These are phyloP conservation scores for Metroxylon sagu DNA, from an alignment of 176 grass and related monocot genomes.

Conservation along the genomic window DNA sequence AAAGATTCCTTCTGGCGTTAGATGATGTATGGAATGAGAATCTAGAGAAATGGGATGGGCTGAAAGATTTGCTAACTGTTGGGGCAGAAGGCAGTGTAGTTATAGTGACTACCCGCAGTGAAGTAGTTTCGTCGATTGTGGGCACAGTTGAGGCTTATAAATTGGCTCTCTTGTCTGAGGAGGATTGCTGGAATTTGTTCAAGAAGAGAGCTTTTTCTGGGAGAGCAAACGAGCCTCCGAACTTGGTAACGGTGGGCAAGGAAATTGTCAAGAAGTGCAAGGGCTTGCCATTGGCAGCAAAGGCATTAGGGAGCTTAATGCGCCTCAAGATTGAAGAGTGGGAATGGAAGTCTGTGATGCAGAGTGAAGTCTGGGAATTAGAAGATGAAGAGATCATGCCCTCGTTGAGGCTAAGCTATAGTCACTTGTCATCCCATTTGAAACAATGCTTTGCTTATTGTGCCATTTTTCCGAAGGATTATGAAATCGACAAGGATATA, in stretches of 20 bases:
- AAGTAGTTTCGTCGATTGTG: slow-evolving; percentile 11
- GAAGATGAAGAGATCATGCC: neutral
- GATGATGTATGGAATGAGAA: slow-evolving; percentile 45
- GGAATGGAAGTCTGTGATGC: slow-evolving; percentile 2
- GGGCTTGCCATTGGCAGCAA: slow-evolving; percentile 22
- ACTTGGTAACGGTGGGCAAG: slow-evolving; percentile 8
- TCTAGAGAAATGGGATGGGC: neutral
- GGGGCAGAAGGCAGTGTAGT: slow-evolving; percentile 20
- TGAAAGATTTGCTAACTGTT: slow-evolving; percentile 6
- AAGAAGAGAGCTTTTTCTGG: slow-evolving; percentile 12
- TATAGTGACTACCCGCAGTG: slow-evolving; percentile 25
- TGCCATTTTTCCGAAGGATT: slow-evolving; percentile 24
- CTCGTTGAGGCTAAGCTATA: slow-evolving; percentile 21
- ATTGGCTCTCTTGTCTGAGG: neutral
- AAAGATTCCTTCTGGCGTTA: slow-evolving; percentile 12
- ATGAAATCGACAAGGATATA: slow-evolving; percentile 2
- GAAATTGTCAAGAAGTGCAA: slow-evolving; percentile 13
- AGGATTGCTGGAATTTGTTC: slow-evolving; percentile 16
- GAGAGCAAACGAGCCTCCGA: neutral
- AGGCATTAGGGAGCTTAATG: slow-evolving; percentile 4
- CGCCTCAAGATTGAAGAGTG: neutral
- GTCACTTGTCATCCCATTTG: slow-evolving; percentile 12
- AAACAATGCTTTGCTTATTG: slow-evolving; percentile 28
- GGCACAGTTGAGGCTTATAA: neutral
- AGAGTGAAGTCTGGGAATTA: slow-evolving; percentile 14